phyloP scores from a whole-genome alignment of 2,329 filamentous ascomycete species.

The Phaeosphaeria sp. region DNA sequence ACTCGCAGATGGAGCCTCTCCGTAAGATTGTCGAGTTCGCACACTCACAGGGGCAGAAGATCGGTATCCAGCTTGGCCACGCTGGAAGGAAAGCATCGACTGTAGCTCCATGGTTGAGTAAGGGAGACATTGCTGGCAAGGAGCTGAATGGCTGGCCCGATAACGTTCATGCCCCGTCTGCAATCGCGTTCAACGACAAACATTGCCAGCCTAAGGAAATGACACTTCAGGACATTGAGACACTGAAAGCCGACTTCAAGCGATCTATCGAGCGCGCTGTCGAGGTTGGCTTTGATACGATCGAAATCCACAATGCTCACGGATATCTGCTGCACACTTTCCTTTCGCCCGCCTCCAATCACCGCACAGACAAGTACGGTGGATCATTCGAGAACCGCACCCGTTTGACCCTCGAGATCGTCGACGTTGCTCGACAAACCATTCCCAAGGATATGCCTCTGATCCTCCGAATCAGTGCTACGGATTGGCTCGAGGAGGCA shows the following conservation, averaged over 20 bases:
- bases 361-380: constrained; percentile 71
- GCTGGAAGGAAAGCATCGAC: constrained; percentile 72
- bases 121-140: constrained; percentile 61
- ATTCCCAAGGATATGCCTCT: constrained; percentile 75
- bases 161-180: constrained; percentile 64
- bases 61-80: constrained; percentile 82
- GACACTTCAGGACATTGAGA: constrained; percentile 71
- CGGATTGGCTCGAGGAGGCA: constrained; percentile 75
- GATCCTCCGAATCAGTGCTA: constrained; percentile 75
- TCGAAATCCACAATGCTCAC: constrained; percentile 83
- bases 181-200: constrained; percentile 67
- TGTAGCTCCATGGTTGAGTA: constrained; percentile 68
- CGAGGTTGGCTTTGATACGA: constrained; percentile 73
- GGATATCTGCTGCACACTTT: constrained; percentile 78
- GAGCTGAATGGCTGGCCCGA: constrained; percentile 63
- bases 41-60: constrained; percentile 77
- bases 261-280: constrained; percentile 63
- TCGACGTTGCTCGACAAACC: constrained; percentile 65
- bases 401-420: constrained; percentile 71
- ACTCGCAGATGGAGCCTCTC: constrained; percentile 78
- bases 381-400: constrained; percentile 75
- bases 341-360: constrained; percentile 72
- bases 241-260: constrained; percentile 68
- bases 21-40: constrained; percentile 77
- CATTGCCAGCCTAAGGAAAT: constrained; percentile 71